phyloP scores from a whole-genome alignment of 2,329 filamentous ascomycete genomes.

The Fusarium protoensiforme region DNA sequence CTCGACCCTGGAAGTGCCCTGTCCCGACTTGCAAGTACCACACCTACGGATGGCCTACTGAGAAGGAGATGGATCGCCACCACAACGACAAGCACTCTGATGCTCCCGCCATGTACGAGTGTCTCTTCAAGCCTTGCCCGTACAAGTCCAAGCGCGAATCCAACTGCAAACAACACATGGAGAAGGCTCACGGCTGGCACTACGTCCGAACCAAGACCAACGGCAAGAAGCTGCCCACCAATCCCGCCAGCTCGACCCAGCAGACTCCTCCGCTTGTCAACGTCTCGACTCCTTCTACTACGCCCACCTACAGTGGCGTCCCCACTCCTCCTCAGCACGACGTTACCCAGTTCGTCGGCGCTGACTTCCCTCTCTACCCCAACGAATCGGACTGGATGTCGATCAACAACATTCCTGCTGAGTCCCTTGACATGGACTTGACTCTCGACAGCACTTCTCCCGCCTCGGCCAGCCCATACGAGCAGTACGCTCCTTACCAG shows the following conservation, averaged over 20 bases:
- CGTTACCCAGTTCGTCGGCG: constrained; percentile 46
- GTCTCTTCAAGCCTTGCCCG: constrained; percentile 83
- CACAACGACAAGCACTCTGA: constrained; percentile 94
- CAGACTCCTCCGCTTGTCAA: constrained; percentile 70
- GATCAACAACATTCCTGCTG: constrained; percentile 45
- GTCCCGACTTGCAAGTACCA: constrained; percentile 88
- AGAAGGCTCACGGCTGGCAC: constrained; percentile 92
- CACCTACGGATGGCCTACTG: constrained; percentile 91
- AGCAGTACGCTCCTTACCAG: constrained; percentile 71
- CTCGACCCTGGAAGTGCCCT: constrained; percentile 94
- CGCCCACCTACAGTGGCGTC: constrained; percentile 58
- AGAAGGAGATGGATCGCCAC: constrained; percentile 97
- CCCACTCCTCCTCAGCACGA: constrained; percentile 68
- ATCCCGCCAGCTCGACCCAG: constrained; percentile 59
- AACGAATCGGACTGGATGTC: constrained; percentile 59
- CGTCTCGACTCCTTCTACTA: constrained; percentile 72
- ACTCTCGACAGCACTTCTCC: constrained; percentile 54
- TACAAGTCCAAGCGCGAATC: constrained; percentile 97
- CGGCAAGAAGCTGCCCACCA: constrained; percentile 68
- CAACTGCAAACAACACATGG: constrained; percentile 99
- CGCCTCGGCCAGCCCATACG: constrained; percentile 49
- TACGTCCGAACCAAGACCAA: constrained; percentile 95
- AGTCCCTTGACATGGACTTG: constrained; percentile 54
- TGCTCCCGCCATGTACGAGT: constrained; percentile 84
- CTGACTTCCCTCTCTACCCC: constrained; percentile 63